These are phyloP conservation scores for Suhomyces bolitotheri DNA, from an alignment of 1,139 yeast species.

Conservation along the genomic window DNA sequence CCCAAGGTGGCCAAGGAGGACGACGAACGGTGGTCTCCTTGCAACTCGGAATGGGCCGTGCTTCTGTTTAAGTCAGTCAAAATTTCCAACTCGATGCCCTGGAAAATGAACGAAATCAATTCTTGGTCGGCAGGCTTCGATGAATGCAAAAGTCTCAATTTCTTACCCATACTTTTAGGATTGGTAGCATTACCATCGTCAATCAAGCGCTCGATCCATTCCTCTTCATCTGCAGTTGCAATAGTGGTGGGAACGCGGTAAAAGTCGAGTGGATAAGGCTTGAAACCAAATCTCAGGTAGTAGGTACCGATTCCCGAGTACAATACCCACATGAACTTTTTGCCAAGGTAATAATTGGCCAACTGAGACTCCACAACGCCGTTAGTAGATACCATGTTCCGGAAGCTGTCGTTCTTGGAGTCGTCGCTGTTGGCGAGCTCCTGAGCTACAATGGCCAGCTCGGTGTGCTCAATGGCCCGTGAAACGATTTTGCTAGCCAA, in stretches of 20 bases:
- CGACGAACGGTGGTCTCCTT: conserved; percentile 35
- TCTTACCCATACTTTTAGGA: conserved; percentile 26
- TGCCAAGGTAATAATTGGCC: conserved; percentile 39
- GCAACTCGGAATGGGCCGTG: conserved; percentile 37
- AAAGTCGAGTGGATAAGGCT: conserved; percentile 37
- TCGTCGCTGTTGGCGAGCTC: conserved; percentile 25
- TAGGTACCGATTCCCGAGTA: conserved; percentile 38
- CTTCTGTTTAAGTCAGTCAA: conserved; percentile 41
- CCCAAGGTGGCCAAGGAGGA: conserved; percentile 38
- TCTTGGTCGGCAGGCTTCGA: conserved; percentile 31
- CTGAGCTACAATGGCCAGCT: conserved; percentile 29
- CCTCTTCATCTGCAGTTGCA: conserved; percentile 22
- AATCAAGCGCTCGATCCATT: conserved; percentile 25
- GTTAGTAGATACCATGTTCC: conserved; percentile 30
- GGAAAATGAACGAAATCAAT: conserved; percentile 33
- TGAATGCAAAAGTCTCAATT: conserved; percentile 29
- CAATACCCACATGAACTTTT: conserved; percentile 37
- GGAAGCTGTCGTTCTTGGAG: conserved; percentile 29
- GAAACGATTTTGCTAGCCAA: conserved; percentile 31
- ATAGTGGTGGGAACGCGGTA: conserved; percentile 31
- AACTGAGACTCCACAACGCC: conserved; percentile 33
- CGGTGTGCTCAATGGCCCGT: conserved; percentile 35
- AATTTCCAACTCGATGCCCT: conserved; percentile 39
- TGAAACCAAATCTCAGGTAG: conserved; percentile 43
- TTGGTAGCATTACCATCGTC: conserved; percentile 11